Base-by-base conservation (phyloP, 78 protist genomes). In the Dictyostelium capitatum region DNA sequence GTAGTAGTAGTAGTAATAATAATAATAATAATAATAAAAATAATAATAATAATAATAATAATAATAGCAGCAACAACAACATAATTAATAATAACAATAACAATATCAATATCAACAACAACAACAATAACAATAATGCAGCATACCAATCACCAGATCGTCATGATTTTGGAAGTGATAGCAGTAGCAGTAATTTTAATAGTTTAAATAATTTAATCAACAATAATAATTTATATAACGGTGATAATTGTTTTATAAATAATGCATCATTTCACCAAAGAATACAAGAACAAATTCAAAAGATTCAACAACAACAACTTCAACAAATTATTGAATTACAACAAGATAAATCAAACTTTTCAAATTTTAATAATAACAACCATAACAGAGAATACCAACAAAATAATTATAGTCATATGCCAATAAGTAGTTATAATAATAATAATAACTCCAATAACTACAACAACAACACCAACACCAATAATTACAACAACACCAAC, bases 211-310 rank as follows among this genome's bases (percentile, higher is more conserved):
- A 37, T 69, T 56, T 56, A 25, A 56, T 56, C 6, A 56, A 56
- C 19, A 56, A 56, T 56, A 56, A 56, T 56, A 56, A 28, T 20
- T 20, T 56, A 25, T 56, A 56, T 56, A 56, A 56, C n/a, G 65
- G 65, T 20, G 30, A 28, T 62, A 62, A 62, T 28, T 62, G 25
- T 62, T 62, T n/a, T 28, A 25, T 62, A 28, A 62, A n/a, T 25
- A 62, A 62, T 62, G 72, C 72, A 0, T 62, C 72, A 3, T 62
- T 62, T 62, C 72, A 62, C 25, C 30, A 62, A 37, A n/a, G 72
- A 4, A 62, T 62, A 10, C 72, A 62, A 28, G 72, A 62, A 62
- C 72, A 62, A 10, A 62, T 62, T 62, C 72, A 62, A 25, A 25
- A n/a, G 25, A 62, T 62, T 25, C 72, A 62, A 25, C 72, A 62